These are phyloP conservation scores for Cystoisospora suis DNA, from an alignment of 169 alveolate genomes.

Conservation along the genomic window DNA sequence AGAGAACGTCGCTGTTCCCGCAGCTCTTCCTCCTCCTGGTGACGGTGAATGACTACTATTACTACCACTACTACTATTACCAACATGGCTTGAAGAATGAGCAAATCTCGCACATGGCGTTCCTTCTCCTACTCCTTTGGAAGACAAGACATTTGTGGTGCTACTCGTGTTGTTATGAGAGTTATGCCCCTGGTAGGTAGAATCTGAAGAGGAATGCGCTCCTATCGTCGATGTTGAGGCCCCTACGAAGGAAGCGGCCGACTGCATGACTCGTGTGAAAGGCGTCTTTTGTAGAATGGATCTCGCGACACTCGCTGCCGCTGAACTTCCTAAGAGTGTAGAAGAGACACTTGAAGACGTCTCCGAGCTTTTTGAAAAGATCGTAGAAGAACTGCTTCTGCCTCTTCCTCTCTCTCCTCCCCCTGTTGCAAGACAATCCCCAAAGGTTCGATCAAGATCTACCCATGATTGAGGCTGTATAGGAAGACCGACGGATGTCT, in stretches of 20 bases:
- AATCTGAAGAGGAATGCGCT: background rate
- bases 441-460: background rate
- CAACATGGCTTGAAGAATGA: no score
- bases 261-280: constrained; percentile 50
- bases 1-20: no score
- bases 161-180: no score
- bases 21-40: no score
- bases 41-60: no score
- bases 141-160: no score
- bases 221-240: background rate
- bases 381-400: background rate
- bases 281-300: constrained; percentile 52
- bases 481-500: background rate
- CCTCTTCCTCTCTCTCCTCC: background rate
- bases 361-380: background rate
- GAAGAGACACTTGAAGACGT: background rate
- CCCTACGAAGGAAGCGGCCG: constrained; percentile 50
- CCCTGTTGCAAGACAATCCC: background rate
- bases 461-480: background rate
- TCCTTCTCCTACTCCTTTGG: no score
- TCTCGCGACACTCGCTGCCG: constrained; percentile 60
- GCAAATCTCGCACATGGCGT: no score
- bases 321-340: background rate
- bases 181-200: no score
- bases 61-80: no score